Percentiles rank a stretch among this genome's conserved stretches.
Conservation (phyloP, 805 yeast species). For the Candida rishiriensis region DNA sequence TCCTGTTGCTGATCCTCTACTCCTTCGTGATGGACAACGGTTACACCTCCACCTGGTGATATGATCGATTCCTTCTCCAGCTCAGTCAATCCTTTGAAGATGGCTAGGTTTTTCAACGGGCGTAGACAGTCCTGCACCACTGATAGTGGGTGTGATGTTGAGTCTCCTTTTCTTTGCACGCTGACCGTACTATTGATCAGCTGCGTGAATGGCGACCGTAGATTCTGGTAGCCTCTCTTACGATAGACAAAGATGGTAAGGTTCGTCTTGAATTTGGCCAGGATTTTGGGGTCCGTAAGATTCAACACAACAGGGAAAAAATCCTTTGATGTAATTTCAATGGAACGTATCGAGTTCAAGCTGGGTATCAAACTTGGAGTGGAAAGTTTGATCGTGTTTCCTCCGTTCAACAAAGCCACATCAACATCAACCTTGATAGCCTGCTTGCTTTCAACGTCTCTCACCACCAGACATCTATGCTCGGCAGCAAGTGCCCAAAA, state of each 20-base stretch:
- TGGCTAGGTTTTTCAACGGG: conserved; percentile 11
- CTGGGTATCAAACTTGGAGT: conserved; percentile 74
- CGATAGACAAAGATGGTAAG: conserved; percentile 50
- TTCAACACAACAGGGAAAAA: conserved; percentile 46
- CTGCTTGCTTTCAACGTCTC: conserved; percentile 59
- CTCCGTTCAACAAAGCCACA: conserved; percentile 37
- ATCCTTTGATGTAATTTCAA: conserved; percentile 31
- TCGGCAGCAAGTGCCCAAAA: conserved; percentile 87
- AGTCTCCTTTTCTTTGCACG: conserved; percentile 1
- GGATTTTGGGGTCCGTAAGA: conserved; percentile 35
- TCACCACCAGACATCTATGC: conserved; percentile 71
- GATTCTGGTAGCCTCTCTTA: conserved; percentile 35
- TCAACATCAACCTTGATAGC: conserved; percentile 46
- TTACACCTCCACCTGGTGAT: neutral
- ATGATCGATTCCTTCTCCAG: conserved; percentile 12
- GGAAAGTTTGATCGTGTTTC: conserved; percentile 27
- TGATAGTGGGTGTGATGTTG: neutral
- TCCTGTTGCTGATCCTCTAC: neutral
- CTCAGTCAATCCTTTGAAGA: conserved; percentile 18
- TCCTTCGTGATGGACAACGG: neutral
- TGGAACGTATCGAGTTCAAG: conserved; percentile 43
- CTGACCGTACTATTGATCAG: conserved; percentile 5
- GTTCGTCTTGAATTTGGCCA: conserved; percentile 37
- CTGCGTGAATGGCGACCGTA: conserved; percentile 18
- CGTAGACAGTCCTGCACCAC: neutral